A percentile compares a stretch with the other conserved stretches of the same genome.
These are phyloP conservation scores for Amaranthus palmeri DNA, from an alignment of 148 eudicot species.

Conservation along the genomic window DNA sequence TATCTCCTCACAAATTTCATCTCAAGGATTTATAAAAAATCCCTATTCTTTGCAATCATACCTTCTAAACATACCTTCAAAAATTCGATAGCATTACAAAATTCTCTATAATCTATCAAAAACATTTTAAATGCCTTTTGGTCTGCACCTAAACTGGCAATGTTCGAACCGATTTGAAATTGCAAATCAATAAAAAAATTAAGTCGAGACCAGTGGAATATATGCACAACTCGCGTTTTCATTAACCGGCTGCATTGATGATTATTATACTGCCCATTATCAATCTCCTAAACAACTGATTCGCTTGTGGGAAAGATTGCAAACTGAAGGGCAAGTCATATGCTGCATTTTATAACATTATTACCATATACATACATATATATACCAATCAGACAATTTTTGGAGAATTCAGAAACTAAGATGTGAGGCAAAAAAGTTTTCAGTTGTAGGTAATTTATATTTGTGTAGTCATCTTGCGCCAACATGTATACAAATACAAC, in stretches of 20 bases:
- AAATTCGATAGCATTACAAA: too few relatives aligned
- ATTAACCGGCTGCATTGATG: conserved; percentile 65
- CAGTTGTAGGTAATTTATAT: conserved; percentile 25
- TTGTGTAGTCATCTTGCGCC: conserved; percentile 17
- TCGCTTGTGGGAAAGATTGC: conserved; percentile 47
- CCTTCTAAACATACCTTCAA: too few relatives aligned
- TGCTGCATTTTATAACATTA: conserved; percentile 68
- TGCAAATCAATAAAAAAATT: too few relatives aligned
- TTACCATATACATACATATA: too few relatives aligned
- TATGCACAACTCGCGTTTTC: conserved; percentile 57
- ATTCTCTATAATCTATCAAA: too few relatives aligned
- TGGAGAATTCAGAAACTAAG: not conserved
- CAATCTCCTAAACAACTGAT: conserved; percentile 81
- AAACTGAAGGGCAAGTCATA: conserved; percentile 35
- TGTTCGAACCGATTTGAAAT: too few relatives aligned
- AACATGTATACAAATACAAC: conserved; percentile 19
- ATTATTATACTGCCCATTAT: conserved; percentile 74
- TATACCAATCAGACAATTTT: not conserved
- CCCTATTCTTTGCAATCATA: too few relatives aligned
- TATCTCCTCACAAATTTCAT: too few relatives aligned
- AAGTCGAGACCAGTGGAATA: conserved; percentile 61
- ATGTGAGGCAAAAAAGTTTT: conserved; percentile 15
- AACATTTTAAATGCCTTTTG: too few relatives aligned
- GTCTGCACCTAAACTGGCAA: too few relatives aligned
- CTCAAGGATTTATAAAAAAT: too few relatives aligned